Base-by-base conservation (phyloP, 352 stramenopile species). In the Aphanomyces cochlioides region DNA sequence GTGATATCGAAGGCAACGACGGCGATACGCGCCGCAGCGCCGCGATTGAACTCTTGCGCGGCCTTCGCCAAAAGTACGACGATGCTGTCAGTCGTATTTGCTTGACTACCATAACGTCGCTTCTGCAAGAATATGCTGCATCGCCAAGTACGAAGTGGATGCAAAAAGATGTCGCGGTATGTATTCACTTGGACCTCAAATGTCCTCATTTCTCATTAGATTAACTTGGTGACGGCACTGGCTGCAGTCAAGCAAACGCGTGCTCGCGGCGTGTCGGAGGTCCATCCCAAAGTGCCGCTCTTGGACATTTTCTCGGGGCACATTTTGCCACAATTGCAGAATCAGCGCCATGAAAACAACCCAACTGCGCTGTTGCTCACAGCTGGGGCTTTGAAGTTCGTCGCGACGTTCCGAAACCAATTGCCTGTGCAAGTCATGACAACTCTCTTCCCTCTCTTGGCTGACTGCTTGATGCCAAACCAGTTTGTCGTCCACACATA, bases 401-500 rank as follows among this genome's bases (percentile, higher is more conserved):
- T 99, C 8, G 97, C 90, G 48, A 99, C 95, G 1, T 99, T 99
- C 80, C 90, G 98, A 19, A 96, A 98, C 73, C 96, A 99, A 69
- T 90, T 99, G 67, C 88, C 86, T 0, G 86, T 94, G 17, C 88
- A 98, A 39, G 86, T 97, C 8, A 90, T 99, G 73, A 78, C 91
- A 17, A 83, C 91, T 47, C 74, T 99, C 5, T 92, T 99, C 67
- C 95, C 95, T 7, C 71, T 98, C 40, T 79, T 99, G 47, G 76
- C 93, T 65, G 90, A 88, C 72, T 92, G 85, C 63, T 87, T 97
- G 71, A 76, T 93, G 38, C 84, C 90, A 3, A 78, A 74, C 10
- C 87, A 92, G 37, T 95, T 96, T 60, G 98, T 99, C 13, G 96
- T 99, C 43, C 94, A 99, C 75, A 99, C 96, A 19, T 99, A 99